These are phyloP conservation scores for Geotrichum candidum DNA, from an alignment of 1,139 yeast species.

Conservation along the genomic window DNA sequence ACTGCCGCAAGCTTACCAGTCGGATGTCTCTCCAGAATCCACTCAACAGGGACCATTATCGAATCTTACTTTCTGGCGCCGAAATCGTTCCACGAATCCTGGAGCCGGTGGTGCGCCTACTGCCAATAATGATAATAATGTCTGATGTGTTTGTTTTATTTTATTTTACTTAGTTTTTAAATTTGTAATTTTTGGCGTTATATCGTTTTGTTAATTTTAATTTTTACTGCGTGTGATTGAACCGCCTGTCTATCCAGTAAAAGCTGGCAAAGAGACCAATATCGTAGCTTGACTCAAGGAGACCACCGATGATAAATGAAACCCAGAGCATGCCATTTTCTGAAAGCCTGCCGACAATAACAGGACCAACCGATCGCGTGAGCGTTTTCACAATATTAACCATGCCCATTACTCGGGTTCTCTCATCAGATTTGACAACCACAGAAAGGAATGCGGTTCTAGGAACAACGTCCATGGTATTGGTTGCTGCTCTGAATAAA, in stretches of 20 bases:
- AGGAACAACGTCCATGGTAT: constrained; percentile 88
- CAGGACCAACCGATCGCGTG: constrained; percentile 77
- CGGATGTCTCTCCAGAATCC: background rate
- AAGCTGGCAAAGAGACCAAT: constrained; percentile 25
- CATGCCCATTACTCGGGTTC: constrained; percentile 74
- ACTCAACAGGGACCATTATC: background rate
- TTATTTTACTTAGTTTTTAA: background rate
- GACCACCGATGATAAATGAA: constrained; percentile 64
- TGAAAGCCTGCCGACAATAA: constrained; percentile 71
- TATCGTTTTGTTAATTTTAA: background rate
- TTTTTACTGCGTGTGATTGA: background rate
- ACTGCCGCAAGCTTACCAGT: background rate
- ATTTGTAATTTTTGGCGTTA: background rate
- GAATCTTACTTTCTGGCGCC: background rate
- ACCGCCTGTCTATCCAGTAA: constrained; percentile 15
- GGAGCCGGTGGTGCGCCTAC: background rate
- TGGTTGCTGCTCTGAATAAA: constrained; percentile 48
- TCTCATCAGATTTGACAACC: constrained; percentile 54
- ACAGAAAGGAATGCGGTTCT: constrained; percentile 73
- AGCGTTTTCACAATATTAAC: constrained; percentile 82
- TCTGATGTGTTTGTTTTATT: background rate
- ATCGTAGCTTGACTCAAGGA: constrained; percentile 39
- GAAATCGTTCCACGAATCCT: background rate
- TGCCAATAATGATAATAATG: background rate
- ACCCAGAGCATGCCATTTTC: constrained; percentile 44